phyloP scores from a whole-genome alignment of 192 early-diverging fungal genomes.

The Bifiguratus adelaidae region DNA sequence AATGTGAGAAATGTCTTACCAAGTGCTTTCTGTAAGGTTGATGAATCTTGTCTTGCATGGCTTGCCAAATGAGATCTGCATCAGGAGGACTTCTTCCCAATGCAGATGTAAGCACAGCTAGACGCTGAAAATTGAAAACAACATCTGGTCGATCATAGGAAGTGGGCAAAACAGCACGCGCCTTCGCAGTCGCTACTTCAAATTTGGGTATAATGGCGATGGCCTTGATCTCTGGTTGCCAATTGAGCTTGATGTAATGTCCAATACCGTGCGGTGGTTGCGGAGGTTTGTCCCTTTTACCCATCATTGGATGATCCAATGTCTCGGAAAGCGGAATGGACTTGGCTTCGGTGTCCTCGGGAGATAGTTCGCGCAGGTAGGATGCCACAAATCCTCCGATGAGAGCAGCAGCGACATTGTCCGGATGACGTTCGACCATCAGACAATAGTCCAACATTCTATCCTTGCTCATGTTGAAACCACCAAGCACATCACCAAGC shows the following conservation, averaged over 20 bases:
- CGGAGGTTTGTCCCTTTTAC: slow-evolving; percentile 17
- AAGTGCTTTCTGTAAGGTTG: slow-evolving; percentile 91
- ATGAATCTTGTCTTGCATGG: slow-evolving; percentile 96
- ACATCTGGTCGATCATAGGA: slow-evolving; percentile 73
- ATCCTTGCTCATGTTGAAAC: slow-evolving; percentile 54
- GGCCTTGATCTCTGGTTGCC: slow-evolving; percentile 58
- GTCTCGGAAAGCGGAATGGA: slow-evolving; percentile 38
- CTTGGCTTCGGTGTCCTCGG: slow-evolving; percentile 23
- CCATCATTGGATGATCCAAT: slow-evolving; percentile 10
- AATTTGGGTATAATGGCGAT: slow-evolving; percentile 83
- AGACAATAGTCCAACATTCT: slow-evolving; percentile 86
- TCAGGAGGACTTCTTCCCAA: slow-evolving; percentile 62
- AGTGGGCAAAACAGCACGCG: slow-evolving; percentile 74
- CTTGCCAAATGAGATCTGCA: slow-evolving; percentile 71
- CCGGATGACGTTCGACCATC: slow-evolving; percentile 94
- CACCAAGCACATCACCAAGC: slow-evolving; percentile 66
- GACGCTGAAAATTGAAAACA: slow-evolving; percentile 88
- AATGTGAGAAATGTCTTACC: slow-evolving; percentile 25
- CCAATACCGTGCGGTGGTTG: slow-evolving; percentile 55
- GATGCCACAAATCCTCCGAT: slow-evolving; percentile 91
- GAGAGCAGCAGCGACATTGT: slow-evolving; percentile 91
- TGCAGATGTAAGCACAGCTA: slow-evolving; percentile 83
- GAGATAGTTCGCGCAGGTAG: slow-evolving; percentile 56
- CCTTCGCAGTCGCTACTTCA: slow-evolving; percentile 85
- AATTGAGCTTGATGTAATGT: slow-evolving; percentile 55